phyloP scores from a whole-genome alignment of 345 rosid genomes.

The Isatis tinctoria region DNA sequence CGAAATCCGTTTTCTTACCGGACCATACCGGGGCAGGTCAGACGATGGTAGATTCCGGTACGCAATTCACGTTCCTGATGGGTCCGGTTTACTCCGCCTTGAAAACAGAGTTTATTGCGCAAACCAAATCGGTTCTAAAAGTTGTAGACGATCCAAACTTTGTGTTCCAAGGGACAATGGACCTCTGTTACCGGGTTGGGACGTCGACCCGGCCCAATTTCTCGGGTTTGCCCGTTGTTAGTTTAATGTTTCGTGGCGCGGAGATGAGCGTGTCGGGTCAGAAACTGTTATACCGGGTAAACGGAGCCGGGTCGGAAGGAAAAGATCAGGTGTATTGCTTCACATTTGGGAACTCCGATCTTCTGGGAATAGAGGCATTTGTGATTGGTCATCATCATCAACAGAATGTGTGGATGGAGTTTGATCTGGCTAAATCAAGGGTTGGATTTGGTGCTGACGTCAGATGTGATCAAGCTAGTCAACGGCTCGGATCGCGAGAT shows the following conservation, averaged over 20 bases:
- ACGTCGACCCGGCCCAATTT: conserved; percentile 16
- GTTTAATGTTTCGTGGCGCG: conserved; percentile 57
- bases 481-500: conserved; percentile 37
- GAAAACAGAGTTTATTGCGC: conserved; percentile 47
- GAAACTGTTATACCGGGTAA: conserved; percentile 50
- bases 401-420: conserved; percentile 83
- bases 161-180: conserved; percentile 82
- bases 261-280: conserved; percentile 64
- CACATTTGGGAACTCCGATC: conserved; percentile 77
- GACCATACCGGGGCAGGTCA: conserved; percentile 91
- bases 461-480: conserved; percentile 62
- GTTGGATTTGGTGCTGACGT: conserved; percentile 63
- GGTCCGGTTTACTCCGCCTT: conserved; percentile 64
- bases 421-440: conserved; percentile 67
- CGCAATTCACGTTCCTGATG: conserved; percentile 64
- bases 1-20: conserved; percentile 50
- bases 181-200: conserved; percentile 46
- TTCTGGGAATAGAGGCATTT: conserved; percentile 62
- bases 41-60: conserved; percentile 80
- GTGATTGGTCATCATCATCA: conserved; percentile 85
- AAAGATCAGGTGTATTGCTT: conserved; percentile 63
- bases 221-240: conserved; percentile 44
- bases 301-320: conserved; percentile 54
- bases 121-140: conserved; percentile 43
- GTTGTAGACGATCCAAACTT: conserved; percentile 46